Base-by-base conservation (phyloP, 2,329 filamentous ascomycete species). In the Aspergillus sp. region DNA sequence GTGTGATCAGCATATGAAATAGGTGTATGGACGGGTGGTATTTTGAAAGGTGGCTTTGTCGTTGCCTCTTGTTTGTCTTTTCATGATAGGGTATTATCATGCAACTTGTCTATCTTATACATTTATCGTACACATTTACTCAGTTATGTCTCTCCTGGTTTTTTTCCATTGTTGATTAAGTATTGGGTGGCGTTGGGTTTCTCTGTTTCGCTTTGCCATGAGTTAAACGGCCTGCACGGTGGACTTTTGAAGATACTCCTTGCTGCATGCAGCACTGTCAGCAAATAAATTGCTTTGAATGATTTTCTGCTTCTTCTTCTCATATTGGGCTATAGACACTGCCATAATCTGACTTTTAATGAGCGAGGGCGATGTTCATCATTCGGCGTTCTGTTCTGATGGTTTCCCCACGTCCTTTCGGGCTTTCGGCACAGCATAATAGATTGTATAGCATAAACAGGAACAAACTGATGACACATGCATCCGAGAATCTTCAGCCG, bases 11-110 rank as follows among this genome's bases (percentile, higher is more conserved):
- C 61, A 58, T 59, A 32, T 39, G 30, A 28, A 8, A 8, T 57
- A 51, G 58, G 55, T 58, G 58, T 61, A 56, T 43, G 56, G 53
- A 39, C 19, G 57, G 38, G 21, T 43, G 63, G 55, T 41, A 59
- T 59, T 47, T 17, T 52, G 48, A 48, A 57, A 17, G 58, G 43
- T 50, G 58, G 49, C 49, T 43, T 55, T 60, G 30, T 55, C 2
- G 13, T 55, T 55, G 28, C 50, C 4, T 55, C 17, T 32, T 38
- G 10, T 19, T 39, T n/a, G n/a, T 23, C 55, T 47, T 56, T 39
- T 6, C 36, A 19, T 54, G 25, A 57, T 49, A 12, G 39, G 41
- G 41, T 23, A 17, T 41, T 50, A 19, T 21, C 32, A 30, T 58
- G 30, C 17, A 36, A 36, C 32, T 5, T 36, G 32, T 36, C 32